Conservation (phyloP, 495 filamentous ascomycete genomes). For the Articulospora tetracladia region DNA sequence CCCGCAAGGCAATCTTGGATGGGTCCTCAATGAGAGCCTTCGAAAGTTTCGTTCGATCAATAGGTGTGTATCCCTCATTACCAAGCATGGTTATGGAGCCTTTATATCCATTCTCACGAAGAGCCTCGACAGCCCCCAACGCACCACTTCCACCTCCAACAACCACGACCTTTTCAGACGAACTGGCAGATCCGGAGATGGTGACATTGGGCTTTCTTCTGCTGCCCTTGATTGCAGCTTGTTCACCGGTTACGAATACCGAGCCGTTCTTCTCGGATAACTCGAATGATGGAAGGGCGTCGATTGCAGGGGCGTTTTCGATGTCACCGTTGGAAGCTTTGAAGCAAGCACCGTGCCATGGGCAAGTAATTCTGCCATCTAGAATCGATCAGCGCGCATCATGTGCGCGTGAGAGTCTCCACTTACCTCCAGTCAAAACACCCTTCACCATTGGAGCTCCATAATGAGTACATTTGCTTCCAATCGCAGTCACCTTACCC, state of each 20-base stretch:
- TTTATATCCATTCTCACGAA: slow-evolving; percentile 76
- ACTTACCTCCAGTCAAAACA: slow-evolving; percentile 56
- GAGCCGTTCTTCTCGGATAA: slow-evolving; percentile 72
- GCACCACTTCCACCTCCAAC: slow-evolving; percentile 88
- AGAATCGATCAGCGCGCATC: background rate
- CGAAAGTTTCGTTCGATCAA: slow-evolving; percentile 93
- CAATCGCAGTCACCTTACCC: slow-evolving; percentile 71
- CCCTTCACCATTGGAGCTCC: slow-evolving; percentile 84
- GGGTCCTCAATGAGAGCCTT: slow-evolving; percentile 88
- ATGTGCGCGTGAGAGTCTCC: background rate
- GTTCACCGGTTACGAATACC: slow-evolving; percentile 80
- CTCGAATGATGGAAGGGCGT: slow-evolving; percentile 76
- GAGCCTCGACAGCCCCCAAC: slow-evolving; percentile 71
- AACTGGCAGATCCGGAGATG: slow-evolving; percentile 50
- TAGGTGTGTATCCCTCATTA: slow-evolving; percentile 77
- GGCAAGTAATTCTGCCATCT: slow-evolving; percentile 82
- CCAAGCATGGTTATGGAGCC: slow-evolving; percentile 81
- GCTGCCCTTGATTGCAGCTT: slow-evolving; percentile 72
- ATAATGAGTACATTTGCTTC: slow-evolving; percentile 91
- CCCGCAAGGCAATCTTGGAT: slow-evolving; percentile 70
- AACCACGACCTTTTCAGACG: slow-evolving; percentile 72
- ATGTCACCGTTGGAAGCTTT: slow-evolving; percentile 85
- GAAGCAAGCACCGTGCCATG: slow-evolving; percentile 98
- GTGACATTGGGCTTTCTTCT: slow-evolving; percentile 68
- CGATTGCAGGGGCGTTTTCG: slow-evolving; percentile 88